phyloP scores from a whole-genome alignment of 306 rosid genomes.

The Abrus pulchellus region DNA sequence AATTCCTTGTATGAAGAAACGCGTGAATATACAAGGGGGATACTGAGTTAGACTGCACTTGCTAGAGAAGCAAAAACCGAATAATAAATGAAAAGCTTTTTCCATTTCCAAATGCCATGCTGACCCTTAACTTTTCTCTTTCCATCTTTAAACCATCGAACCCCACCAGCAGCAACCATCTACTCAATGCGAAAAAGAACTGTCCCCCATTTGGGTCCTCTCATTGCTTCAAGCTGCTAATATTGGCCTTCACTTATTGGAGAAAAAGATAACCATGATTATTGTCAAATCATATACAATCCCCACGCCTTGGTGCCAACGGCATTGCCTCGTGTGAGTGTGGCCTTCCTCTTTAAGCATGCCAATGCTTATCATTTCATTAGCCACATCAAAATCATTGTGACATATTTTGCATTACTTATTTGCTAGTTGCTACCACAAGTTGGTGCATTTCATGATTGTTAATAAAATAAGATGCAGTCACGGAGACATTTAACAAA shows the following conservation, averaged over 20 bases:
- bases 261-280: slow-evolving; percentile 30
- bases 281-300: slow-evolving; percentile 4
- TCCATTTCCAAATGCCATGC: slow-evolving; percentile 37
- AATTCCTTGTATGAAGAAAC: slow-evolving; percentile 12
- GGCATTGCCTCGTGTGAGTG: slow-evolving; percentile 17
- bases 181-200: slow-evolving; percentile 39
- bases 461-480: not conserved
- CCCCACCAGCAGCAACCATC: slow-evolving; percentile 40
- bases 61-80: not conserved
- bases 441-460: slow-evolving; percentile 36
- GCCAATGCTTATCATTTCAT: slow-evolving; percentile 42
- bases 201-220: slow-evolving; percentile 44
- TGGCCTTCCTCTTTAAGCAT: slow-evolving; percentile 39
- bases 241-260: slow-evolving; percentile 18
- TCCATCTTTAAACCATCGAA: slow-evolving; percentile 10
- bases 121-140: slow-evolving; percentile 17
- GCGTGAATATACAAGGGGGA: slow-evolving; percentile 23
- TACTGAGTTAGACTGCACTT: not conserved
- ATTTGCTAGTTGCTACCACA: slow-evolving; percentile 2
- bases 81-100: slow-evolving; percentile 40
- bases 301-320: slow-evolving; percentile 12
- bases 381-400: slow-evolving; percentile 21
- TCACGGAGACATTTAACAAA: not conserved
- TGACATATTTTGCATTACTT: slow-evolving; percentile 4
- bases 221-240: slow-evolving; percentile 36